Evolutionary conservation across 352 stramenopile species (phyloP).

Genomic region (Pythium apleroticum): DNA sequence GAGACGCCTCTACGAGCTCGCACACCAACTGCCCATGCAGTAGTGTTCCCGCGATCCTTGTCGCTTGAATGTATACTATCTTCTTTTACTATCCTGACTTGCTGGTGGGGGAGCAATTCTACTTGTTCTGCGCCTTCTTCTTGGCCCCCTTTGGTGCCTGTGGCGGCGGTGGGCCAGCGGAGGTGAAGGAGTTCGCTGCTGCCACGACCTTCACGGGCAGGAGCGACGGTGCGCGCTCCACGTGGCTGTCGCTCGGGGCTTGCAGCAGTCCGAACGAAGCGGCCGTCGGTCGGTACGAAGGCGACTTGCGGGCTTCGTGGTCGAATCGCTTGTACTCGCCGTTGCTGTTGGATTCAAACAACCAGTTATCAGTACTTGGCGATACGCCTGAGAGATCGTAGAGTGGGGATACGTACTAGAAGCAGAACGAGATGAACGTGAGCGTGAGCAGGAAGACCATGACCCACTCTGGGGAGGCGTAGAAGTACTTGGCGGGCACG

Average conservation of each 20-base stretch:
- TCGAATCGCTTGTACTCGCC: conserved; percentile 55
- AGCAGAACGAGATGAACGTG: conserved; percentile 53
- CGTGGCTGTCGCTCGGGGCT: background rate
- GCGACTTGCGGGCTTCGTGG: conserved; percentile 32
- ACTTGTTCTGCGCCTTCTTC: background rate
- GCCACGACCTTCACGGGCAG: conserved; percentile 23
- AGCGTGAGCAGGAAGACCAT: conserved; percentile 43
- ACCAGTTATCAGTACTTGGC: background rate
- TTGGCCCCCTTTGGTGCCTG: background rate
- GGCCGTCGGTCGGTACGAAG: conserved; percentile 10
- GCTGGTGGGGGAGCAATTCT: background rate
- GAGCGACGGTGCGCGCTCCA: conserved; percentile 16
- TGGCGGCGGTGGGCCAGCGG: background rate
- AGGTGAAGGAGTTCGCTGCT: background rate
- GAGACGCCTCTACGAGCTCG: conserved; percentile 41
- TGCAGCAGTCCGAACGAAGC: conserved; percentile 14
- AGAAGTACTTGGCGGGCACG: conserved; percentile 39
- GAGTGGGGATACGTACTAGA: conserved; percentile 38
- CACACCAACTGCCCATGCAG: conserved; percentile 7
- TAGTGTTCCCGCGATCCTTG: no score
- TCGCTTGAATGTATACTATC: background rate
- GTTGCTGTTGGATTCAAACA: conserved; percentile 31
- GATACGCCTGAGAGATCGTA: background rate
- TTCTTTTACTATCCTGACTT: background rate
- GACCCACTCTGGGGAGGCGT: conserved; percentile 51